These are phyloP conservation scores for Thermothielavioides terrestris DNA, from an alignment of 495 filamentous ascomycete species.

Conservation along the genomic window DNA sequence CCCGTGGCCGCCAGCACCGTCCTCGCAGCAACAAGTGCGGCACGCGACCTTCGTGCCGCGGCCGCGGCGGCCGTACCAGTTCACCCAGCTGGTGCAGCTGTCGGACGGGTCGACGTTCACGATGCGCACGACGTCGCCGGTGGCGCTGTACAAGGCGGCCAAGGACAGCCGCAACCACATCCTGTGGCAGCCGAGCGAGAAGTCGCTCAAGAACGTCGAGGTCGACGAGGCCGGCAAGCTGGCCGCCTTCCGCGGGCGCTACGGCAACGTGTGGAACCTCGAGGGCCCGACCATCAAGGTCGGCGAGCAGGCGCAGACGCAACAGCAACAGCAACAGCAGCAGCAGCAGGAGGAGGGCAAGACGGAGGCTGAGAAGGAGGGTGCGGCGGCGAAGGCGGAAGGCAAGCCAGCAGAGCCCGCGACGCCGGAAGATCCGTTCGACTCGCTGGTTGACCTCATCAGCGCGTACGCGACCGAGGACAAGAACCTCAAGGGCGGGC, in stretches of 20 bases:
- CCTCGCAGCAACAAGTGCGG: slow-evolving; percentile 39
- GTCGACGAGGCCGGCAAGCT: slow-evolving; percentile 91
- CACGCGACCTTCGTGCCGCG: slow-evolving; percentile 84
- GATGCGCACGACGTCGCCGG: slow-evolving; percentile 78
- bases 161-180: slow-evolving; percentile 84
- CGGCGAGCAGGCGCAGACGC: slow-evolving; percentile 9
- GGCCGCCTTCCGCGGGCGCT: slow-evolving; percentile 72
- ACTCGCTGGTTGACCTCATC: slow-evolving; percentile 64
- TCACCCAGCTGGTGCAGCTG: slow-evolving; percentile 91
- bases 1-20: slow-evolving; percentile 23
- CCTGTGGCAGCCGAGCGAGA: slow-evolving; percentile 79
- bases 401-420: slow-evolving; percentile 18
- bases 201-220: slow-evolving; percentile 75
- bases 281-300: slow-evolving; percentile 17
- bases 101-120: slow-evolving; percentile 86
- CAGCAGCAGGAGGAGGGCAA: slow-evolving; percentile 22
- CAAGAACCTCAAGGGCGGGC: slow-evolving; percentile 14
- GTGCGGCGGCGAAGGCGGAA: background rate
- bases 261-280: slow-evolving; percentile 73
- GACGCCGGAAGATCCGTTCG: slow-evolving; percentile 24
- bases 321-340: slow-evolving; percentile 12
- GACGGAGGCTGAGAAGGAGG: slow-evolving; percentile 31
- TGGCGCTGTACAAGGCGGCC: slow-evolving; percentile 62
- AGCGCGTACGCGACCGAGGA: slow-evolving; percentile 47
- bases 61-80: slow-evolving; percentile 84